Conservation (phyloP, 202 grass and related monocot species). For the Hordeum pubiflorum region DNA sequence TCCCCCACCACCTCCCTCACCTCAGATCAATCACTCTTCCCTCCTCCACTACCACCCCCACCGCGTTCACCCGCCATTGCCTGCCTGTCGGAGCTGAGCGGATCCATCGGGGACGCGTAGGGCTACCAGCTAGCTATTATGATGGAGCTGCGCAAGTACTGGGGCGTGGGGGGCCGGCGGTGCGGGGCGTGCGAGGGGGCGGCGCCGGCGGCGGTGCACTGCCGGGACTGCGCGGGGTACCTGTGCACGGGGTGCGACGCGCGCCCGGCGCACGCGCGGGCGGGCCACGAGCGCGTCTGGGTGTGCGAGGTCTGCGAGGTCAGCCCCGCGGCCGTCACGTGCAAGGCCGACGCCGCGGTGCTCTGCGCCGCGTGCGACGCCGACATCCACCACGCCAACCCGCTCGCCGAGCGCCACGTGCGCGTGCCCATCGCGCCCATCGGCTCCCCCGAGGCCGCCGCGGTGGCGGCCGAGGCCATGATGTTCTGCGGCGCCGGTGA, state of each 20-base stretch:
- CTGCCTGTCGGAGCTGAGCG: not conserved
- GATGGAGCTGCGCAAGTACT: conserved; percentile 63
- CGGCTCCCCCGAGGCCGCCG: conserved; percentile 28
- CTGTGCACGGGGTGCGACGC: conserved; percentile 67
- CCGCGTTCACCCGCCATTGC: not conserved
- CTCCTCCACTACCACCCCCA: not conserved
- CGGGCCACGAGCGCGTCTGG: conserved; percentile 61
- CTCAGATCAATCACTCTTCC: not conserved
- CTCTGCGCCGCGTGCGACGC: conserved; percentile 79
- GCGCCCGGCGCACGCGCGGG: conserved; percentile 38
- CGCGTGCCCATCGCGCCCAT: conserved; percentile 59
- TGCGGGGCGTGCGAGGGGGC: conserved; percentile 65
- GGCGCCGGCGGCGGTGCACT: conserved; percentile 49
- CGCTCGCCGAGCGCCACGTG: conserved; percentile 60
- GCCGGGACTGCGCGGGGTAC: conserved; percentile 46
- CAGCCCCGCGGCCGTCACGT: conserved; percentile 62
- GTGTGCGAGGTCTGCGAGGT: conserved; percentile 85
- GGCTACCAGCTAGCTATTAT: not conserved
- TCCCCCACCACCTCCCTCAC: not conserved
- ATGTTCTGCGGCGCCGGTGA: conserved; percentile 15
- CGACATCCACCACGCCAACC: conserved; percentile 88
- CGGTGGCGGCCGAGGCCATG: conserved; percentile 28
- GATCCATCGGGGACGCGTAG: not conserved
- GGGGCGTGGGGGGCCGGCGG: conserved; percentile 39
- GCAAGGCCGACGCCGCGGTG: conserved; percentile 85